Evolutionary conservation across 345 rosid genomes (phyloP), one percentile per base, ranked within the genome.

Genomic region (Brassica incana): DNA sequence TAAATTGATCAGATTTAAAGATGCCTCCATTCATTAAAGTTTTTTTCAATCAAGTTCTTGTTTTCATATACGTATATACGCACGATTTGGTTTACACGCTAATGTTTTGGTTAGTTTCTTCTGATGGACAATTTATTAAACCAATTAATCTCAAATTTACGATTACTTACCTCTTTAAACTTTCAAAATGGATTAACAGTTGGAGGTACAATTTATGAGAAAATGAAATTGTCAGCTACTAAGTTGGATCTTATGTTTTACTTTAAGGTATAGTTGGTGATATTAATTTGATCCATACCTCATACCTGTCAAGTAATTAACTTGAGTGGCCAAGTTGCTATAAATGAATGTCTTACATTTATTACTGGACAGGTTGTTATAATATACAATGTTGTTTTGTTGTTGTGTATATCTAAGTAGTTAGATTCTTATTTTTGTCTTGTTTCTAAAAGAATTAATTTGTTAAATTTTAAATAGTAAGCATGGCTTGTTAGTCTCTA

Each of bases 251-350:
- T 60, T 60, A 61, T 62, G 59, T 40, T 35, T 27, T 18, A 6
- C 16, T 54, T 16, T 54, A 54, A 25, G 5, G 33, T 29, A 15
- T 5, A 72, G 58, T 58, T 78, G 60, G 60, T 72, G 40, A 66
- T 38, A 72, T 78, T 65, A 27, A 65, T 58, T 36, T 23, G 50
- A 58, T 72, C 20, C 50, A 70, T 48, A 48, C 23, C 25, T 23
- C 20, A 56, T 66, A 25, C 3, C 11, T 35, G 71, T 36, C 76
- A 50, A 59, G 45, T 71, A 78, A 27, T 45, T 43, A 67, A 79
- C 69, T 48, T 63, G 62, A 73, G 70, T 79, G 82, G 78, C 74
- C 73, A 73, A 60, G 74, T 73, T 73, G 82, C 30, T 67, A 35
- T 79, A 73, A 40, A 32, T 67, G 63, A 67, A 59, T 20, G 65